Conservation (phyloP, 73 alveolate genomes). For the Paramecium biaurelia region DNA sequence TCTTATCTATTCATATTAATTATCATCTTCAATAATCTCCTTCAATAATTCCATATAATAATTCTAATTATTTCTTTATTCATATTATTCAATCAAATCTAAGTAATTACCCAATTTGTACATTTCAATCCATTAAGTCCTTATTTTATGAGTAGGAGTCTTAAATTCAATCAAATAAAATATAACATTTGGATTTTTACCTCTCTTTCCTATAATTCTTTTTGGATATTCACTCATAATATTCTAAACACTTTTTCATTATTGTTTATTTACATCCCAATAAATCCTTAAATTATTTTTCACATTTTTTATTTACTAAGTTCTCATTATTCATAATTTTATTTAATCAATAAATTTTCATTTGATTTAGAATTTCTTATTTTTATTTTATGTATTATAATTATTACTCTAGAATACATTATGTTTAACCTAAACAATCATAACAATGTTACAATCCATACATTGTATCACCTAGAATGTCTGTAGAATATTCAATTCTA, state of each 20-base stretch:
- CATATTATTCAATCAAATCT: background rate
- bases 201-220: background rate
- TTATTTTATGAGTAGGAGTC: background rate
- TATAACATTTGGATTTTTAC: background rate
- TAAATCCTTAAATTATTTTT: background rate
- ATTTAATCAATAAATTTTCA: background rate
- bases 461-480: background rate
- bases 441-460: background rate
- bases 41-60: background rate
- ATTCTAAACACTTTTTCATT: background rate
- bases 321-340: background rate
- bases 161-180: background rate
- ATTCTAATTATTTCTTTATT: background rate
- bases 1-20: background rate
- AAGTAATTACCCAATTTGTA: background rate
- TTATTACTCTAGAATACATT: conserved; percentile 10
- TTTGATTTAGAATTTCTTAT: background rate
- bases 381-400: background rate
- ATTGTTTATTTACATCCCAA: background rate
- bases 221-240: background rate
- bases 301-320: background rate
- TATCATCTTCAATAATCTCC: background rate
- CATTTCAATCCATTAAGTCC: conserved; percentile 1
- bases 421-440: background rate
- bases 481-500: background rate